A percentile compares a stretch with the other conserved stretches of the same genome.
Evolutionary conservation across 495 filamentous ascomycete species (phyloP).

Genomic region (Neurospora sp.): DNA sequence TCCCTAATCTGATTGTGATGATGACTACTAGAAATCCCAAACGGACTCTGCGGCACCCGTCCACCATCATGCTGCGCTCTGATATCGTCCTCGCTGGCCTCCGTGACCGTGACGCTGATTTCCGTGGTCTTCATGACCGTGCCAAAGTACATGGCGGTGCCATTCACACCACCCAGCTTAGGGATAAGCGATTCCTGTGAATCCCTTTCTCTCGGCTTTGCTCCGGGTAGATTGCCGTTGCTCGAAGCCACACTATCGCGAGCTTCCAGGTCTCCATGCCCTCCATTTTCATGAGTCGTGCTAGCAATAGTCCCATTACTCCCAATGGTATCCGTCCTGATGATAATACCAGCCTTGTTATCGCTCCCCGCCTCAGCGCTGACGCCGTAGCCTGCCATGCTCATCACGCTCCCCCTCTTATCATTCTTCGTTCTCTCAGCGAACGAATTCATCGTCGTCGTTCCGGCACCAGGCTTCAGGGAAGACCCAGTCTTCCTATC

Average conservation of each 20-base stretch:
- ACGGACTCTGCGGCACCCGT: neutral
- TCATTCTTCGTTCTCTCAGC: neutral
- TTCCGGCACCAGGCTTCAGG: neutral
- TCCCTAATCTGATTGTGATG: neutral
- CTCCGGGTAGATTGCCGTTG: neutral
- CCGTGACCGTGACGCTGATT: conserved; percentile 16
- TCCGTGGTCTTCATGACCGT: conserved; percentile 21
- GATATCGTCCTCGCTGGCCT: neutral
- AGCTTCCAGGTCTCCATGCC: neutral
- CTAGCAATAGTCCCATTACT: neutral
- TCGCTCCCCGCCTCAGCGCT: neutral
- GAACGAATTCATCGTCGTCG: neutral
- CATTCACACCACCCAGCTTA: neutral
- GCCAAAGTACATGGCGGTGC: neutral
- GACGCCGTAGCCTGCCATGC: neutral
- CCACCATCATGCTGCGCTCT: neutral
- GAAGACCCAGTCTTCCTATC: neutral
- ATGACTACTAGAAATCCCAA: neutral
- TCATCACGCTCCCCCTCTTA: neutral
- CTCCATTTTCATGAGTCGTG: neutral
- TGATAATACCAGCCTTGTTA: neutral
- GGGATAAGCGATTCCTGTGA: conserved; percentile 3
- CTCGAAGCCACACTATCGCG: neutral
- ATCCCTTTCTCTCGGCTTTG: conserved; percentile 2
- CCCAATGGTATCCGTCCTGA: neutral